Evolutionary conservation across 164 flowering plant species (phyloP).

Genomic region (Chimonanthus salicifolius): DNA sequence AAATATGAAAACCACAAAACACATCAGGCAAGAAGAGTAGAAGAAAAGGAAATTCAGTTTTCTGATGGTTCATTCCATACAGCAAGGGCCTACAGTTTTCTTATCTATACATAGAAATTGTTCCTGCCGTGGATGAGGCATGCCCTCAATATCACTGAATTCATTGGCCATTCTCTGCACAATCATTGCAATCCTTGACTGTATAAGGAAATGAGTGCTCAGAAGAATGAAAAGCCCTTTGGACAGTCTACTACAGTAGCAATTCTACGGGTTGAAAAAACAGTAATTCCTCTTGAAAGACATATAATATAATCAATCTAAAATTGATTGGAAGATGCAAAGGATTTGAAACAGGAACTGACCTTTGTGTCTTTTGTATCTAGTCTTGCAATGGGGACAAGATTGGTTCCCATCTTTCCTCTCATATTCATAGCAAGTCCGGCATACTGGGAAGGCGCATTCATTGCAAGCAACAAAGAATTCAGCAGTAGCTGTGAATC

Average conservation of each 20-base stretch:
- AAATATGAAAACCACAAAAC: background rate
- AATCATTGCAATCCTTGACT: too few relatives aligned
- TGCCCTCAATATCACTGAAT: too few relatives aligned
- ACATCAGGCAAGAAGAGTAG: background rate
- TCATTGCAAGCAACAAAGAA: conserved; percentile 97
- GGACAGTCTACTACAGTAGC: too few relatives aligned
- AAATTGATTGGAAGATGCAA: background rate
- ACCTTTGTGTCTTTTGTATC: conserved; percentile 93
- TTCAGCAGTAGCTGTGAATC: conserved; percentile 64
- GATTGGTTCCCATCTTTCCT: conserved; percentile 86
- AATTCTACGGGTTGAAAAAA: too few relatives aligned
- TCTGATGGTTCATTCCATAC: too few relatives aligned
- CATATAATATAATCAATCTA: conserved; percentile 16
- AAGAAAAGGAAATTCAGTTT: too few relatives aligned
- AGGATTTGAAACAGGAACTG: conserved; percentile 9
- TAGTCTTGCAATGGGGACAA: conserved; percentile 98
- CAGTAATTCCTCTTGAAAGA: conserved; percentile 11
- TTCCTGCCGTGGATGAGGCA: too few relatives aligned
- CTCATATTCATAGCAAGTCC: conserved; percentile 96
- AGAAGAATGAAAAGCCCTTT: too few relatives aligned
- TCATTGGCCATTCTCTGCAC: too few relatives aligned
- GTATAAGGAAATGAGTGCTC: too few relatives aligned
- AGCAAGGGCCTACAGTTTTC: too few relatives aligned
- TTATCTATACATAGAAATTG: too few relatives aligned
- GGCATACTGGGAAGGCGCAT: conserved; percentile 96